Percentiles rank a stretch among this genome's conserved stretches.
Evolutionary conservation across 2,329 filamentous ascomycete genomes (phyloP).

Genomic region (Helminthosporium solani): DNA sequence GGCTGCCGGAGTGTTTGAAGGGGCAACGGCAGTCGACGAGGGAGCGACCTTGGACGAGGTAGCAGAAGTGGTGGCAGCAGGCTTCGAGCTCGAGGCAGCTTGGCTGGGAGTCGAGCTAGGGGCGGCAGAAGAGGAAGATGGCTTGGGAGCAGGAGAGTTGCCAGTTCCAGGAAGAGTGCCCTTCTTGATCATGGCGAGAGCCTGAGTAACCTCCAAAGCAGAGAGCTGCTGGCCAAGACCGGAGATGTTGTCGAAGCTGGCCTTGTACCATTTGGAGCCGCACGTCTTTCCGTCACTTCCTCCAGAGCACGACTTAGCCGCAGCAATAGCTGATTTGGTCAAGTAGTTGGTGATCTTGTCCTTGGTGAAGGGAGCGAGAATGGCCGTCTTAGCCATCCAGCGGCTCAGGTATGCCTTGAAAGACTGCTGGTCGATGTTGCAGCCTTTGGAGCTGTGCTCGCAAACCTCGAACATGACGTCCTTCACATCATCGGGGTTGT

Average conservation of each 20-base stretch:
- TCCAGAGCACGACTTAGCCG: slow-evolving; percentile 47
- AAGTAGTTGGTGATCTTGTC: slow-evolving; percentile 43
- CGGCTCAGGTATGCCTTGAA: slow-evolving; percentile 76
- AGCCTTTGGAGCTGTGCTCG: slow-evolving; percentile 54
- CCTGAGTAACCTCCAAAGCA: slow-evolving; percentile 49
- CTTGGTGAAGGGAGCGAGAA: slow-evolving; percentile 47
- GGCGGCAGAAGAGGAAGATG: slow-evolving; percentile 8
- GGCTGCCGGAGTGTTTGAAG: too few species aligned
- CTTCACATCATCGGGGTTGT: slow-evolving; percentile 49
- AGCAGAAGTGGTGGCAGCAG: not conserved
- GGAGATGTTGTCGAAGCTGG: slow-evolving; percentile 43
- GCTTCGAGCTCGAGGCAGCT: not conserved
- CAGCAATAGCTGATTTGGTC: slow-evolving; percentile 44
- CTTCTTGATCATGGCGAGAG: slow-evolving; percentile 41
- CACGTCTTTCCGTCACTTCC: slow-evolving; percentile 44
- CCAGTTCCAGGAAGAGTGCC: slow-evolving; percentile 30
- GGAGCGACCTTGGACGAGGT: not conserved
- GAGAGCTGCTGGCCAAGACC: slow-evolving; percentile 49
- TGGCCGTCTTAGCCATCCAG: slow-evolving; percentile 55
- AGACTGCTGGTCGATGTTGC: slow-evolving; percentile 69
- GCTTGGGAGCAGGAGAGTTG: slow-evolving; percentile 1
- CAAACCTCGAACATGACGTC: slow-evolving; percentile 68
- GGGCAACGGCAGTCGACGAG: not conserved
- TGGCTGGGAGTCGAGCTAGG: slow-evolving; percentile 14
- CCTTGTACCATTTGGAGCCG: slow-evolving; percentile 49